A percentile compares a stretch with the other conserved stretches of the same genome.
Conservation (phyloP, 495 filamentous ascomycete species). For the Trypethelium eluteriae region DNA sequence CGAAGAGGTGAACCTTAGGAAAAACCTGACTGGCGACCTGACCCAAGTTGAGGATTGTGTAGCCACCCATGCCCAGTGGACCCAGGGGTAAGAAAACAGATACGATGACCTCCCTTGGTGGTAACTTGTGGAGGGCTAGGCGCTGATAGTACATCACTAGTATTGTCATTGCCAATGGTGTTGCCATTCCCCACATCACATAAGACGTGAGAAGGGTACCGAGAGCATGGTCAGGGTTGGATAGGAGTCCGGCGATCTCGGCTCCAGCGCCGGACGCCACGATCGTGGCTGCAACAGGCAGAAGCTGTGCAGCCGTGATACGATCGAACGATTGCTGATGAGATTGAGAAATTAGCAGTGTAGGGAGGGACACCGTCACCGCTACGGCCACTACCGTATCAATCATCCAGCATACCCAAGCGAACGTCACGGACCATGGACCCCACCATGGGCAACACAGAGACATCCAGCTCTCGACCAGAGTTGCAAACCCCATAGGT, state of each 20-base stretch:
- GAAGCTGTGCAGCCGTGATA: conserved; percentile 55
- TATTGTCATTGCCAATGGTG: conserved; percentile 49
- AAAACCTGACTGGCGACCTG: conserved; percentile 45
- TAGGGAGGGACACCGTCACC: conserved; percentile 47
- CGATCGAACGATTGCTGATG: conserved; percentile 40
- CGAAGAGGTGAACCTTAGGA: conserved; percentile 45
- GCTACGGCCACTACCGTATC: conserved; percentile 48
- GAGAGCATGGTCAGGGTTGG: conserved; percentile 47
- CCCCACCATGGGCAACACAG: conserved; percentile 54
- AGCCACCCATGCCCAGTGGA: conserved; percentile 55
- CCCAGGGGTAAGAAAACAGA: conserved; percentile 57
- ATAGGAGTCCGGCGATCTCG: conserved; percentile 48
- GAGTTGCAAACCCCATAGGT: conserved; percentile 57
- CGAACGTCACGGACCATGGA: conserved; percentile 37
- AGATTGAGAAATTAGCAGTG: conserved; percentile 40
- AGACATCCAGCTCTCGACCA: conserved; percentile 50
- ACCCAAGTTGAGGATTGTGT: conserved; percentile 52
- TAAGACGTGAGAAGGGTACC: conserved; percentile 51
- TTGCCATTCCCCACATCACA: conserved; percentile 53
- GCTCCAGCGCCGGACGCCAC: conserved; percentile 53
- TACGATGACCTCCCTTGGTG: conserved; percentile 53
- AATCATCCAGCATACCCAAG: conserved; percentile 52
- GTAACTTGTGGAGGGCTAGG: conserved; percentile 52
- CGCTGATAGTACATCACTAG: conserved; percentile 58
- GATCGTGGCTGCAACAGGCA: conserved; percentile 54